Conservation (phyloP, 2,329 filamentous ascomycete species). For the Monosporascus sp. region DNA sequence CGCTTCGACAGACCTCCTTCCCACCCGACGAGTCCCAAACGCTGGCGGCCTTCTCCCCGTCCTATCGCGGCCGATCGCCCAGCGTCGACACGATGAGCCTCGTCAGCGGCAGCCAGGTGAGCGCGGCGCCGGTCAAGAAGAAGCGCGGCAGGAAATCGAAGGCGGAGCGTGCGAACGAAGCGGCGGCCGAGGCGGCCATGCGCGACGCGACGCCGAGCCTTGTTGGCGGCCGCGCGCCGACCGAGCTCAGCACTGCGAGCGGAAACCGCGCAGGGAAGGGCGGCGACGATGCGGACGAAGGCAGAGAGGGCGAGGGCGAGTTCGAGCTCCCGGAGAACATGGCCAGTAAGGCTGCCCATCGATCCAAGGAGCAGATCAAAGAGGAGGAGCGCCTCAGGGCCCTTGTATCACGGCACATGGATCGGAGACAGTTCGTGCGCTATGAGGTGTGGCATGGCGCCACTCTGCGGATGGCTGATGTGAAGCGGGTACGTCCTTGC, state of each 20-base stretch:
- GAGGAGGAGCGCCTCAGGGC: conserved; percentile 52
- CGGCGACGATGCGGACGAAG: conserved; percentile 51
- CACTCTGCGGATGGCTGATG: conserved; percentile 62
- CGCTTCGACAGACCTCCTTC: conserved; percentile 76
- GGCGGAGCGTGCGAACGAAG: conserved; percentile 45
- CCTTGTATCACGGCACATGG: conserved; percentile 60
- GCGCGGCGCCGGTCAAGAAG: conserved; percentile 45
- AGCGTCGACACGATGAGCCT: conserved; percentile 57
- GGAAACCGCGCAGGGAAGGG: conserved; percentile 36
- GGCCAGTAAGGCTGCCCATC: conserved; percentile 33
- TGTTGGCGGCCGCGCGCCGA: conserved; percentile 39
- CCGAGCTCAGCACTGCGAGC: conserved; percentile 36
- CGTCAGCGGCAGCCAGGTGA: conserved; percentile 56
- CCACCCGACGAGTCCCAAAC: conserved; percentile 52
- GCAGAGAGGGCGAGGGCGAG: conserved; percentile 44
- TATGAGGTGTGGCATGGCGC: conserved; percentile 67
- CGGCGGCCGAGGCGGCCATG: conserved; percentile 35
- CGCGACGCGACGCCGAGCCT: conserved; percentile 32
- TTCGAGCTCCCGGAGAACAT: conserved; percentile 49
- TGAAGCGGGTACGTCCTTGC: conserved; percentile 52
- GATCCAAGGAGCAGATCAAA: conserved; percentile 62
- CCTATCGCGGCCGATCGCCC: conserved; percentile 52
- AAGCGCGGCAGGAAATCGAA: conserved; percentile 59
- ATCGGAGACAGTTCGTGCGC: conserved; percentile 60
- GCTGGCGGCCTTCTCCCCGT: conserved; percentile 39